These are phyloP conservation scores for Omphalea diandra DNA, from an alignment of 441 rosid genomes.

Conservation along the genomic window DNA sequence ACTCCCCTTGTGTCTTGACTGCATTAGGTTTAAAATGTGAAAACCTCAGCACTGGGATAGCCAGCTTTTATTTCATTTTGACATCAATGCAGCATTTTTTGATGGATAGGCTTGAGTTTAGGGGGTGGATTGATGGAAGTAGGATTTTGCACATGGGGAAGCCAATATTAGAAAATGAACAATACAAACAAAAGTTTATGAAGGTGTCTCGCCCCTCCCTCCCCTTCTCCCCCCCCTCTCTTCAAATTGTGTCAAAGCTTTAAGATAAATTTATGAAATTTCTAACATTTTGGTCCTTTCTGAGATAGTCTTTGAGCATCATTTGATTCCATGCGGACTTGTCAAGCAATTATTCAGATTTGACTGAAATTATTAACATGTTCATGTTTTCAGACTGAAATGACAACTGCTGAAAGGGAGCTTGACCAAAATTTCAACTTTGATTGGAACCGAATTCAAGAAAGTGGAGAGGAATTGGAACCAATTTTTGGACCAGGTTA, in stretches of 20 bases:
- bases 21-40: not conserved
- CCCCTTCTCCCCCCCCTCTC: no score
- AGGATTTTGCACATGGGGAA: not conserved
- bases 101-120: not conserved
- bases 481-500: slow-evolving; percentile 91
- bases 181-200: not conserved
- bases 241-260: not conserved
- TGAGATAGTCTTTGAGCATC: not conserved
- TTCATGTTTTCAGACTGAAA: slow-evolving; percentile 68
- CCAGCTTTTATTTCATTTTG: not conserved
- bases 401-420: slow-evolving; percentile 99
- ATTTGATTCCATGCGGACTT: slow-evolving; percentile 1
- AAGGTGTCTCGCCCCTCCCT: no score
- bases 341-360: not conserved
- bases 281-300: not conserved
- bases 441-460: slow-evolving; percentile 99
- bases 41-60: not conserved
- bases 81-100: not conserved
- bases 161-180: not conserved
- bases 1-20: not conserved
- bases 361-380: not conserved
- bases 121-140: not conserved
- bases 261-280: not conserved
- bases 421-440: slow-evolving; percentile 95
- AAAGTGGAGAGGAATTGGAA: slow-evolving; percentile 84